Evolutionary conservation across 306 rosid genomes (phyloP).

Genomic region (Casuarina cunninghamiana): DNA sequence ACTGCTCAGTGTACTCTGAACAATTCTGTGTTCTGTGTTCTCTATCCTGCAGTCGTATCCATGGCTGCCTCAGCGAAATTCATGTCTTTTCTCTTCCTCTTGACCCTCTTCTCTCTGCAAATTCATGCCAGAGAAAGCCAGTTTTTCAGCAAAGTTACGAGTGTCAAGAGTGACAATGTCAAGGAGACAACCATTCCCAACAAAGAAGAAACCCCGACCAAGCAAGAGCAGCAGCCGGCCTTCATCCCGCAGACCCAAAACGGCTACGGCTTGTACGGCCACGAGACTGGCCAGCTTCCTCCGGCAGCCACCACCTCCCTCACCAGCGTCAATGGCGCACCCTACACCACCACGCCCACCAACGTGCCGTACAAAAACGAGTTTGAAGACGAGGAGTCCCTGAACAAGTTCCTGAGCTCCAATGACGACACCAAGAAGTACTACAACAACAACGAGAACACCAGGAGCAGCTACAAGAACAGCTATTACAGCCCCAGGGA

Average conservation of each 20-base stretch:
- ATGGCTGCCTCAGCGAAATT: slow-evolving; percentile 54
- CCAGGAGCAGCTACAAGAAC: too few relatives aligned
- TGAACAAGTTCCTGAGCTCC: slow-evolving; percentile 31
- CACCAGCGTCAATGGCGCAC: slow-evolving; percentile 24
- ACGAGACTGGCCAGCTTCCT: slow-evolving; percentile 52
- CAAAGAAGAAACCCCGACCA: slow-evolving; percentile 33
- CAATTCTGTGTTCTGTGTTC: neutral
- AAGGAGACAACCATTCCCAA: slow-evolving; percentile 45
- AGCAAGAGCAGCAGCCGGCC: slow-evolving; percentile 50
- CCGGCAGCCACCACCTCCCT: slow-evolving; percentile 39
- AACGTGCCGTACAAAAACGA: slow-evolving; percentile 40
- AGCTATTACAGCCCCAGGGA: too few relatives aligned
- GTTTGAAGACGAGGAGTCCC: slow-evolving; percentile 29
- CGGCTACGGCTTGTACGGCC: slow-evolving; percentile 88
- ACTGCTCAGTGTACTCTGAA: slow-evolving; percentile 3
- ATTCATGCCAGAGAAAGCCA: slow-evolving; percentile 67
- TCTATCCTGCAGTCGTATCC: slow-evolving; percentile 2
- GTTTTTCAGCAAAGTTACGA: slow-evolving; percentile 83
- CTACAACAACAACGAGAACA: slow-evolving; percentile 9
- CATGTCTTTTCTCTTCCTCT: slow-evolving; percentile 39
- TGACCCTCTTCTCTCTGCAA: slow-evolving; percentile 53
- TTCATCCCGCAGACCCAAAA: slow-evolving; percentile 63
- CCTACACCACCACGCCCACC: slow-evolving; percentile 27
- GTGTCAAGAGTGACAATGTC: slow-evolving; percentile 28
- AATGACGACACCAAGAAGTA: slow-evolving; percentile 26